phyloP scores from a whole-genome alignment of 768 basidiomycete species.

The Symmetrospora coprosmae region DNA sequence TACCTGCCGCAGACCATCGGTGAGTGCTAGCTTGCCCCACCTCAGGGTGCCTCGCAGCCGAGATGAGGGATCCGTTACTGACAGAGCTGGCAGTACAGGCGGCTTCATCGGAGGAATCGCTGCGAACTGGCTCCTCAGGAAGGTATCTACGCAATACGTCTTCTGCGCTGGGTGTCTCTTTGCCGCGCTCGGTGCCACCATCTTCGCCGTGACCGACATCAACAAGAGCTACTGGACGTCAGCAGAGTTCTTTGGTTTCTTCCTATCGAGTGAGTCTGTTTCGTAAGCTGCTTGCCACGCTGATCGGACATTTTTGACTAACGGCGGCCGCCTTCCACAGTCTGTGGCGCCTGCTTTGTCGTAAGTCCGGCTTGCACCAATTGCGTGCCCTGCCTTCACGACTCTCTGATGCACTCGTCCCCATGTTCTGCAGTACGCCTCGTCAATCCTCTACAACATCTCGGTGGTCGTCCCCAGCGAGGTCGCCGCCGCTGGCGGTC shows the following conservation, averaged over 20 bases:
- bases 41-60: no score
- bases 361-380: background rate
- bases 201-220: background rate
- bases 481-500: conserved; percentile 12
- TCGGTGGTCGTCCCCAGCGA: conserved; percentile 21
- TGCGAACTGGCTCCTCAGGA: conserved; percentile 7
- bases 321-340: background rate
- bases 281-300: no score
- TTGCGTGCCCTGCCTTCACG: background rate
- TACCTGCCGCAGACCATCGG: conserved; percentile 19
- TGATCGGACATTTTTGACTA: background rate
- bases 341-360: conserved; percentile 21
- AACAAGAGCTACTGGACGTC: background rate
- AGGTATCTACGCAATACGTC: conserved; percentile 7
- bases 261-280: background rate
- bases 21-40: no score
- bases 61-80: no score
- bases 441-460: conserved; percentile 12
- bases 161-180: conserved; percentile 16
- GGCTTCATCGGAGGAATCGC: background rate
- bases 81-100: no score
- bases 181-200: background rate
- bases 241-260: conserved; percentile 15
- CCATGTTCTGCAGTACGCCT: background rate
- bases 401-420: background rate